phyloP scores from a whole-genome alignment of 2,329 filamentous ascomycete genomes.

The Fusarium ambrosium region DNA sequence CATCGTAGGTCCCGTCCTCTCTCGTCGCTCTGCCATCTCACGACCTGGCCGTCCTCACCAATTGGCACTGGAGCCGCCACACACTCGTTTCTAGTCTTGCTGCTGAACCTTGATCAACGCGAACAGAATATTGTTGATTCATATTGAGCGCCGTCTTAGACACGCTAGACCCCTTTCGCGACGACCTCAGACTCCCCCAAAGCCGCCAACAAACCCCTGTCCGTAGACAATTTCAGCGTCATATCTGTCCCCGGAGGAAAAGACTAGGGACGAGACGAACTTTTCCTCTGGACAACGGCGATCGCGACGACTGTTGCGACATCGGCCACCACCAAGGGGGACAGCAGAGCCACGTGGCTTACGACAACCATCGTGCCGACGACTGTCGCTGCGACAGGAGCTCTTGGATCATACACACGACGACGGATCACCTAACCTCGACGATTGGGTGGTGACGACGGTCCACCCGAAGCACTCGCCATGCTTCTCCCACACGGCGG shows the following conservation, averaged over 20 bases:
- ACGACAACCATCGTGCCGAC: conserved; percentile 19
- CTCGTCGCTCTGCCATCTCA: conserved; percentile 29
- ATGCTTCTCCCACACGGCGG: conserved; percentile 94
- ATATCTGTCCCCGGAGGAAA: conserved; percentile 24
- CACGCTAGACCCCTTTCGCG: conserved; percentile 30
- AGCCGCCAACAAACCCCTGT: conserved; percentile 34
- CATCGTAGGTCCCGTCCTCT: conserved; percentile 20
- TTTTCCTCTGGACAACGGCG: conserved; percentile 5
- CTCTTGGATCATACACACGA: conserved; percentile 23
- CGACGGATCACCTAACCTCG: conserved; percentile 23
- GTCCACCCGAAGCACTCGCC: conserved; percentile 50
- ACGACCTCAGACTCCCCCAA: conserved; percentile 28
- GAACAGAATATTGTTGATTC: conserved; percentile 4
- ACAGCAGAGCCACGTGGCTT: conserved; percentile 20
- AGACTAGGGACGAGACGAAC: not conserved
- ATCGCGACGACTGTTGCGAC: conserved; percentile 18
- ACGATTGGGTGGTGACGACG: conserved; percentile 35
- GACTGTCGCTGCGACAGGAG: conserved; percentile 13
- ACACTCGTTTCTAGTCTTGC: conserved; percentile 31
- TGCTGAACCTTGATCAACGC: conserved; percentile 9
- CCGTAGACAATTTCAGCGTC: conserved; percentile 19
- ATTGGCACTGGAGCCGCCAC: conserved; percentile 29
- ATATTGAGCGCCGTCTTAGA: conserved; percentile 13
- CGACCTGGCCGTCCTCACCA: conserved; percentile 16
- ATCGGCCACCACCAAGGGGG: conserved; percentile 6